These are phyloP conservation scores for Carex scoparia DNA, from an alignment of 176 grass and related monocot species.

Conservation along the genomic window DNA sequence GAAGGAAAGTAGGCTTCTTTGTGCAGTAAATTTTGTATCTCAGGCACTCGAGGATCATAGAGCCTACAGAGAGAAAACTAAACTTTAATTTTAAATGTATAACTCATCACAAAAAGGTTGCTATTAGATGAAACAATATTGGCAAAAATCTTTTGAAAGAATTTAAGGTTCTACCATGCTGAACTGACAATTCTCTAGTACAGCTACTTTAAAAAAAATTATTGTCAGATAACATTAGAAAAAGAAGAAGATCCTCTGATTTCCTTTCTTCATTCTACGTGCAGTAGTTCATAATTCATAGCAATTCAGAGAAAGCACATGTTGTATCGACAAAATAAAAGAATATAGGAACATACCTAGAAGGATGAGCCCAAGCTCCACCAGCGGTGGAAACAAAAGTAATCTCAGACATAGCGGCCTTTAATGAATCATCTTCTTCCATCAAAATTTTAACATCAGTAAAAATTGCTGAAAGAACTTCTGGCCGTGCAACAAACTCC, in stretches of 20 bases:
- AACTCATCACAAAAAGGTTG: not conserved
- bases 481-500: constrained; percentile 71
- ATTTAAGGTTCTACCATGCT: not conserved
- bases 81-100: constrained; percentile 4
- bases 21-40: constrained; percentile 67
- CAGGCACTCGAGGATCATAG: constrained; percentile 90
- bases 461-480: constrained; percentile 75
- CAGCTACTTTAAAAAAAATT: not conserved
- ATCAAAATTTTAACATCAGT: constrained; percentile 64
- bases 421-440: constrained; percentile 48
- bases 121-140: not conserved
- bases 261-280: not conserved
- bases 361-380: constrained; percentile 79
- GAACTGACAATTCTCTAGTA: not conserved
- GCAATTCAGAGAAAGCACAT: not conserved
- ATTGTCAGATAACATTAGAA: not conserved
- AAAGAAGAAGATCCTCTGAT: not conserved
- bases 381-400: constrained; percentile 65
- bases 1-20: constrained; percentile 97
- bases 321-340: not conserved
- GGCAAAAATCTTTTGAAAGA: not conserved
- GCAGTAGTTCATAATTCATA: not conserved
- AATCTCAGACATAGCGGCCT: constrained; percentile 40
- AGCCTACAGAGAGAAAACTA: constrained; percentile 50
- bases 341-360: constrained; percentile 41